Evolutionary conservation across 768 basidiomycete species (phyloP).

Genomic region (Boletus eberwhitei): DNA sequence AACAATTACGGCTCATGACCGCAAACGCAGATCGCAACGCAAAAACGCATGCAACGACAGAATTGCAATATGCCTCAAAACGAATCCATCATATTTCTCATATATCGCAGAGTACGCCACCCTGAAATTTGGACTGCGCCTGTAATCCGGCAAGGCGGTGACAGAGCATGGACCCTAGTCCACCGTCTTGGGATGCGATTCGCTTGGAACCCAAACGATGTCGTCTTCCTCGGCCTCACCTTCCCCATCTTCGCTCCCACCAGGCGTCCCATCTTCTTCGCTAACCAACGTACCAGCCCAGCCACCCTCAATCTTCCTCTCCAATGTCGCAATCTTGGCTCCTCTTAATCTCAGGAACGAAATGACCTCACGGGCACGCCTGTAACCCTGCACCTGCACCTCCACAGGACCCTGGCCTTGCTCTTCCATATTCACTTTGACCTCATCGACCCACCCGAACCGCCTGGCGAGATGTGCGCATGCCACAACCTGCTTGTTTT

Average conservation of each 20-base stretch:
- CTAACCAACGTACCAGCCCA: conserved; percentile 68
- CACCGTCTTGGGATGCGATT: conserved; percentile 7
- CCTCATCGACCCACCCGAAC: conserved; percentile 41
- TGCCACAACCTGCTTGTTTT: conserved; percentile 45
- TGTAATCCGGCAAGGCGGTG: neutral
- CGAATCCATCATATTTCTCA: conserved; percentile 1
- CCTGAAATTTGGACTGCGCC: conserved; percentile 13
- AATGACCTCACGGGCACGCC: conserved; percentile 70
- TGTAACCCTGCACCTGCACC: conserved; percentile 45
- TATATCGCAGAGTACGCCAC: conserved; percentile 14
- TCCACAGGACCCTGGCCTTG: conserved; percentile 27
- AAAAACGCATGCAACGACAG: neutral
- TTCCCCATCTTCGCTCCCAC: conserved; percentile 21
- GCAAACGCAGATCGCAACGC: conserved; percentile 13
- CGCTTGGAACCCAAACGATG: conserved; percentile 31
- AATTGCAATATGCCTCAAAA: conserved; percentile 21
- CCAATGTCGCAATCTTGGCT: conserved; percentile 60
- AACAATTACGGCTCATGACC: neutral
- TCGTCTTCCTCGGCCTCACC: conserved; percentile 31
- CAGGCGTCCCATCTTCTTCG: conserved; percentile 38
- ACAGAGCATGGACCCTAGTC: conserved; percentile 14
- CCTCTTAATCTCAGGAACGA: conserved; percentile 66
- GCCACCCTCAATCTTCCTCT: conserved; percentile 48
- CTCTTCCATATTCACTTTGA: conserved; percentile 14
- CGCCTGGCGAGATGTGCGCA: conserved; percentile 46